phyloP scores from a whole-genome alignment of 495 filamentous ascomycete genomes.

The Monascus purpureus region DNA sequence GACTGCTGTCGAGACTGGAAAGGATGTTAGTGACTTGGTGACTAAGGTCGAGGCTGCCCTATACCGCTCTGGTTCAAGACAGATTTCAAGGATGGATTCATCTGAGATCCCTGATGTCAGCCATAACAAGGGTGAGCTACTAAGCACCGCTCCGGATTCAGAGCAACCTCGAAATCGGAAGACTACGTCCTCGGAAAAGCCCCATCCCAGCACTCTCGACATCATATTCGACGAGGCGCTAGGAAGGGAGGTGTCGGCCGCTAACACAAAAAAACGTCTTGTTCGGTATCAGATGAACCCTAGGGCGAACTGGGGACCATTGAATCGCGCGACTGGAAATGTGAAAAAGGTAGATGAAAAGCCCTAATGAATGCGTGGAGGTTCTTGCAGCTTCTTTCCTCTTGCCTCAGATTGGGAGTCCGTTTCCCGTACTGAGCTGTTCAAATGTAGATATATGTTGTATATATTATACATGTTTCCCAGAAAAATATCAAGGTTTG shows the following conservation, averaged over 20 bases:
- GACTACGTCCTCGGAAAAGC: conserved; percentile 1
- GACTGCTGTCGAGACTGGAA: conserved; percentile 18
- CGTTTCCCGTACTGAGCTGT: too few species aligned
- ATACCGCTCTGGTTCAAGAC: conserved; percentile 21
- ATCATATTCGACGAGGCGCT: conserved; percentile 74
- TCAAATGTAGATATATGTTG: too few species aligned
- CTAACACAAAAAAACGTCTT: conserved; percentile 36
- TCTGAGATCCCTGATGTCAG: background rate
- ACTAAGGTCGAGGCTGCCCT: conserved; percentile 34
- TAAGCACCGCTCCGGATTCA: background rate
- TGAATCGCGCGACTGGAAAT: conserved; percentile 47
- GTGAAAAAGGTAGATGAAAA: background rate
- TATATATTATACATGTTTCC: too few species aligned
- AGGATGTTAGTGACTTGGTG: conserved; percentile 22
- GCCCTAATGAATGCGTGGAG: too few species aligned
- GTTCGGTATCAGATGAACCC: conserved; percentile 84
- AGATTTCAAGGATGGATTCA: conserved; percentile 2
- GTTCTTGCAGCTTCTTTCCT: too few species aligned
- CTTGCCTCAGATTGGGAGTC: too few species aligned
- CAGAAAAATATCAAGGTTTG: too few species aligned
- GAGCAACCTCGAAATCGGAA: background rate
- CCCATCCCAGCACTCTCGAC: conserved; percentile 30
- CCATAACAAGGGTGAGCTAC: background rate
- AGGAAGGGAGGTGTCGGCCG: conserved; percentile 44
- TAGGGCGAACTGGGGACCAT: conserved; percentile 81